These are phyloP conservation scores for Xylaria polymorpha DNA, from an alignment of 2,329 filamentous ascomycete genomes.

Conservation along the genomic window DNA sequence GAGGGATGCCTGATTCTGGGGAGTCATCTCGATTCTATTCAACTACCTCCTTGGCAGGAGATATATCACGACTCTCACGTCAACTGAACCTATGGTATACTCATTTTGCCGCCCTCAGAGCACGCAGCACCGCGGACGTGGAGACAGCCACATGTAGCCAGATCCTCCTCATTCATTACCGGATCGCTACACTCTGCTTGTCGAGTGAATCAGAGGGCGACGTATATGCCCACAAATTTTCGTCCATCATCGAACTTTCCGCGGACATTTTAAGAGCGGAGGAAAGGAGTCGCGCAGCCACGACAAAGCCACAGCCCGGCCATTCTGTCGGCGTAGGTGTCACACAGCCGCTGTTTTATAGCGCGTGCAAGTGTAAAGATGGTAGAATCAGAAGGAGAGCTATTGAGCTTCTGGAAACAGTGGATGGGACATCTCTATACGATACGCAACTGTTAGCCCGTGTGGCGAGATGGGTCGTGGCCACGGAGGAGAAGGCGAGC, in stretches of 20 bases:
- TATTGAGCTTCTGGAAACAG: background rate
- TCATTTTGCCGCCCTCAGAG: constrained; percentile 1
- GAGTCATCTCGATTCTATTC: background rate
- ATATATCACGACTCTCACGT: background rate
- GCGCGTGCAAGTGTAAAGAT: background rate
- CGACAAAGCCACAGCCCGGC: background rate
- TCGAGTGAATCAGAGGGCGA: background rate
- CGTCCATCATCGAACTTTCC: background rate
- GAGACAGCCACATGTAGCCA: background rate
- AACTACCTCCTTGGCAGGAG: background rate
- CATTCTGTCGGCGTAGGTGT: background rate
- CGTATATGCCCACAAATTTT: background rate
- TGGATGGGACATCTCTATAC: background rate
- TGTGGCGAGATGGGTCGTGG: constrained; percentile 19
- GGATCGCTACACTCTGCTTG: background rate
- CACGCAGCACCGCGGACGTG: background rate
- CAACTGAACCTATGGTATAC: background rate
- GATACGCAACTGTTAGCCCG: constrained; percentile 18
- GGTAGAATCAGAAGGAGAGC: background rate
- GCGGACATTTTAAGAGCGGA: background rate
- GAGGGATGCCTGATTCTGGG: background rate
- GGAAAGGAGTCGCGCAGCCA: background rate
- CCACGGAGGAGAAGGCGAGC: constrained; percentile 1
- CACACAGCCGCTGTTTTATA: background rate
- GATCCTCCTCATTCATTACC: background rate